phyloP scores from a whole-genome alignment of 73 alveolate species.

The Uronychia binucleata region DNA sequence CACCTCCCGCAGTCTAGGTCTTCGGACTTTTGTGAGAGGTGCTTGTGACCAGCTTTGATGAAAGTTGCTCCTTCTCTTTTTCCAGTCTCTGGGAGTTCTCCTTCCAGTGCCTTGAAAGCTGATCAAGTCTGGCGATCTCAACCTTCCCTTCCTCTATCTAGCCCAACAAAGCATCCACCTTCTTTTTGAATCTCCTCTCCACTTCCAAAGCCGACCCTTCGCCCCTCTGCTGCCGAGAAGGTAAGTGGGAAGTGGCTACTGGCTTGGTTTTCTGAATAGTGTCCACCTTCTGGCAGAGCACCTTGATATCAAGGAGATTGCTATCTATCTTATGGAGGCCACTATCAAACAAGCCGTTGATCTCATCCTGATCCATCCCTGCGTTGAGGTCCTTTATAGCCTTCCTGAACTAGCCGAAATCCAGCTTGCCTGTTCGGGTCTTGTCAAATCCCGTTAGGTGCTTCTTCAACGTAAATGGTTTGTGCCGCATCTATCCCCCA shows the following conservation, averaged over 20 bases:
- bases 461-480: conserved; percentile 12
- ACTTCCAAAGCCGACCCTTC: conserved; percentile 11
- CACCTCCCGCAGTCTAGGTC: neutral
- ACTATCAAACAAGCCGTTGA: neutral
- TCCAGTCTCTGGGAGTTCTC: conserved; percentile 10
- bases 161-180: conserved; percentile 6
- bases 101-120: conserved; percentile 18
- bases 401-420: neutral
- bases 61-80: neutral
- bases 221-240: neutral
- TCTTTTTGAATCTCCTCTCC: conserved; percentile 3
- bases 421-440: conserved; percentile 2
- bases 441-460: neutral
- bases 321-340: neutral
- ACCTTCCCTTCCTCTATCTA: conserved; percentile 3
- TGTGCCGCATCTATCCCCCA: conserved; percentile 6
- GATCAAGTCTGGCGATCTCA: conserved; percentile 15
- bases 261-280: neutral
- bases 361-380: conserved; percentile 20
- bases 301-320: conserved; percentile 2
- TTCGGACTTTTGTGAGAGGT: neutral
- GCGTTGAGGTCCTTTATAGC: conserved; percentile 21
- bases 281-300: conserved; percentile 3
- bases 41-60: neutral
- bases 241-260: neutral